Evolutionary conservation across 352 stramenopile genomes (phyloP).

Genomic region (Pythium sukuiense): DNA sequence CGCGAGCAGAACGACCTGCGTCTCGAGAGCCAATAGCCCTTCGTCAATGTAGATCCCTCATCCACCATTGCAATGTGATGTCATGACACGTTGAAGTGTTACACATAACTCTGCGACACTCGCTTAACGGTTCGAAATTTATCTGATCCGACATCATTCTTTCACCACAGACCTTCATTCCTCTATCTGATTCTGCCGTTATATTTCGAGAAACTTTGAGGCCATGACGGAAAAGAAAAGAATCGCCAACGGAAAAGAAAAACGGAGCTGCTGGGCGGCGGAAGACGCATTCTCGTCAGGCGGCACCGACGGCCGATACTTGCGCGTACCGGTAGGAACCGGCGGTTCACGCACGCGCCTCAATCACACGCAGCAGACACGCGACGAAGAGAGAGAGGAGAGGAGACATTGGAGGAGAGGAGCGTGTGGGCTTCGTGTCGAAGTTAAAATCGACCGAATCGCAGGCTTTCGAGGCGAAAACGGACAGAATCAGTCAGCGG

Average conservation of each 20-base stretch:
- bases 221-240: slow-evolving; percentile 6
- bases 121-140: slow-evolving; percentile 3
- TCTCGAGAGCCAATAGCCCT: slow-evolving; percentile 20
- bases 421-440: neutral
- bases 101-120: slow-evolving; percentile 5
- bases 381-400: neutral
- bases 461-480: neutral
- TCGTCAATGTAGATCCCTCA: neutral
- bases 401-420: slow-evolving; percentile 2
- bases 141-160: slow-evolving; percentile 18
- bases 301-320: too few species aligned
- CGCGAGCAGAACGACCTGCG: slow-evolving; percentile 22
- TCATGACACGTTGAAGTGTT: slow-evolving; percentile 25
- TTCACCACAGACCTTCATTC: slow-evolving; percentile 8
- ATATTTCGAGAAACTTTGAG: slow-evolving; percentile 30
- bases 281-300: too few species aligned
- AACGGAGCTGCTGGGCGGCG: neutral
- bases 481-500: slow-evolving; percentile 1
- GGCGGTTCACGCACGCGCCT: neutral
- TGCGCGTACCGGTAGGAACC: neutral
- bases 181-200: slow-evolving; percentile 9
- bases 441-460: slow-evolving; percentile 6
- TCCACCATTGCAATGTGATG: slow-evolving; percentile 1
- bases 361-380: neutral
- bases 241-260: slow-evolving; percentile 6